A percentile compares a stretch with the other conserved stretches of the same genome.
Evolutionary conservation across 495 filamentous ascomycete genomes (phyloP).

Genomic region (Hypoxylon crocopeplum): DNA sequence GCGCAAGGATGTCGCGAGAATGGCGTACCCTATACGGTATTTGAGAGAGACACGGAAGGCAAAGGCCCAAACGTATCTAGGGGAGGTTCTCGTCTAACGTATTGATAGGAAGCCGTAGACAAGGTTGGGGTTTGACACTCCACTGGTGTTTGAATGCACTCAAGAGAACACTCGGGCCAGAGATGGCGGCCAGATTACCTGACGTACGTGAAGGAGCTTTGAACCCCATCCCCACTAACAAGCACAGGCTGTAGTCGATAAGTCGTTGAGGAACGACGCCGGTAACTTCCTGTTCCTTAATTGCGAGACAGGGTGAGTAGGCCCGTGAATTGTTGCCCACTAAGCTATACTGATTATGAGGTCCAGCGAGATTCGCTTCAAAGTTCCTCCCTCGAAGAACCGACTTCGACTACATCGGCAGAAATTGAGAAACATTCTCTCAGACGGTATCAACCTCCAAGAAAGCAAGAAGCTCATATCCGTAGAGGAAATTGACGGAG

Average conservation of each 20-base stretch:
- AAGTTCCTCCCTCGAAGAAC: constrained; percentile 52
- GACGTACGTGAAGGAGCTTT: neutral
- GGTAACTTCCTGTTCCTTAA: constrained; percentile 63
- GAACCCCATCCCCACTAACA: neutral
- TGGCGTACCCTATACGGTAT: neutral
- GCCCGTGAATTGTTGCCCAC: no score
- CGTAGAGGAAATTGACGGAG: constrained; percentile 43
- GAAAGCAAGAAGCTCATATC: constrained; percentile 54
- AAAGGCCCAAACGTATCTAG: neutral
- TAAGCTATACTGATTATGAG: no score
- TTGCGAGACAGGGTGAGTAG: constrained; percentile 48
- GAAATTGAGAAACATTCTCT: constrained; percentile 54
- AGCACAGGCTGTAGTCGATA: constrained; percentile 10
- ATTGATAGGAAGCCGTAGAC: constrained; percentile 5
- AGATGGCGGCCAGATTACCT: neutral
- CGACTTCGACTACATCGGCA: constrained; percentile 59
- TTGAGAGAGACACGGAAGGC: constrained; percentile 5
- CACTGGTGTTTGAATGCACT: constrained; percentile 19
- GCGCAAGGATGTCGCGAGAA: constrained; percentile 63
- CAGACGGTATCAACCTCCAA: constrained; percentile 57
- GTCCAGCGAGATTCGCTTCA: constrained; percentile 51
- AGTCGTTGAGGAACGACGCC: constrained; percentile 44
- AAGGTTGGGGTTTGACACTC: constrained; percentile 19
- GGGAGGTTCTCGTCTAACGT: neutral
- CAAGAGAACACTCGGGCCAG: constrained; percentile 8